phyloP scores from a whole-genome alignment of 1,139 yeast genomes.

The Suhomyces chickasaworum region DNA sequence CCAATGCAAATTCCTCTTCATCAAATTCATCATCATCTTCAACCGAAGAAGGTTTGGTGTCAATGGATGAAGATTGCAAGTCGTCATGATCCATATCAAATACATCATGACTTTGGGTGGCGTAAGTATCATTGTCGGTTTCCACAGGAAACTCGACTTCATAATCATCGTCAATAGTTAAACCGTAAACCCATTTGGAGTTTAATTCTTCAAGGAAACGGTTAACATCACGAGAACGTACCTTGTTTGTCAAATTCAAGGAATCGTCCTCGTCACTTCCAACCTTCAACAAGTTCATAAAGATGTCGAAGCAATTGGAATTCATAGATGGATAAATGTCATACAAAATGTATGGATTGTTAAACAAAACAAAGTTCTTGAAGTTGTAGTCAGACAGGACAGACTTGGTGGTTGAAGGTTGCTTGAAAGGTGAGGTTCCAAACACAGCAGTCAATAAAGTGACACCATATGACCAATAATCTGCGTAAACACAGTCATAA shows the following conservation, averaged over 20 bases:
- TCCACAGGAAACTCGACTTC: constrained; percentile 13
- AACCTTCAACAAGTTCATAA: constrained; percentile 36
- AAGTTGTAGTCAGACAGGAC: constrained; percentile 38
- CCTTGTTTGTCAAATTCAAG: constrained; percentile 27
- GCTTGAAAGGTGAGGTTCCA: constrained; percentile 49
- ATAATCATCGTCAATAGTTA: constrained; percentile 41
- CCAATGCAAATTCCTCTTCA: constrained; percentile 16
- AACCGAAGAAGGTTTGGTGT: constrained; percentile 14
- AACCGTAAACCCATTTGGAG: constrained; percentile 33
- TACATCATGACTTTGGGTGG: constrained; percentile 18
- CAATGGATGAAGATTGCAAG: constrained; percentile 15
- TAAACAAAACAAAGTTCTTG: constrained; percentile 38
- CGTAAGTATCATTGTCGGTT: constrained; percentile 5
- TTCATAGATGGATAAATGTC: constrained; percentile 49
- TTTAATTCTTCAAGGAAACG: constrained; percentile 34
- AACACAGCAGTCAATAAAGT: constrained; percentile 50
- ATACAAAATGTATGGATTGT: constrained; percentile 38
- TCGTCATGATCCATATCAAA: constrained; percentile 39
- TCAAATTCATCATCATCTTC: constrained; percentile 13
- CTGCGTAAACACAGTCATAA: constrained; percentile 41
- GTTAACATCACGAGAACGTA: constrained; percentile 31
- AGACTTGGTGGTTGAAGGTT: constrained; percentile 21
- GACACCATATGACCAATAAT: constrained; percentile 47
- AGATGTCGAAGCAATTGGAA: constrained; percentile 35
- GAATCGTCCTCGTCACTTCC: constrained; percentile 39